These are phyloP conservation scores for Auriscalpium microsporum DNA, from an alignment of 768 basidiomycete species.

Conservation along the genomic window DNA sequence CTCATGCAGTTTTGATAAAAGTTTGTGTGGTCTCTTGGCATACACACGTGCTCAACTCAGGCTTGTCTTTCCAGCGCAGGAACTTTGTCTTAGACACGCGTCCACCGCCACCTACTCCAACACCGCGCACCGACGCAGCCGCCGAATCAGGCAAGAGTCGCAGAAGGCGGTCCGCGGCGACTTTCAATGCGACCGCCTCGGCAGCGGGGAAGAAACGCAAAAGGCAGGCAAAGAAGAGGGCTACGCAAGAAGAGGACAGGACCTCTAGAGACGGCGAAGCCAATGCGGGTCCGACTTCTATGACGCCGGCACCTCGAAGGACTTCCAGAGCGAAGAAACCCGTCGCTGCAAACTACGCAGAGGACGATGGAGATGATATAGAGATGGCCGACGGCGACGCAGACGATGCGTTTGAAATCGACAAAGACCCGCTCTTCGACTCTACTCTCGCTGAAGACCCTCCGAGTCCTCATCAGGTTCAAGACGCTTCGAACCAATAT, in stretches of 20 bases:
- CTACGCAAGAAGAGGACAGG: neutral
- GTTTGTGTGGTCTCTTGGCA: conserved; percentile 27
- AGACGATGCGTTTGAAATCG: conserved; percentile 6
- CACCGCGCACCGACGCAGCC: neutral
- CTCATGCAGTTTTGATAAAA: conserved; percentile 77
- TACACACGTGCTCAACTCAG: neutral
- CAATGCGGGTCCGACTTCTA: neutral
- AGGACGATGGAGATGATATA: conserved; percentile 10
- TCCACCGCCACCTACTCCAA: conserved; percentile 16
- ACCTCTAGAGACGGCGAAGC: neutral
- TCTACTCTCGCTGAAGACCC: neutral
- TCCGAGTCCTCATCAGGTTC: neutral
- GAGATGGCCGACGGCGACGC: conserved; percentile 14
- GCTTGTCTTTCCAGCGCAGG: conserved; percentile 28
- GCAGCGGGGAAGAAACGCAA: neutral
- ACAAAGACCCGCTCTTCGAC: neutral
- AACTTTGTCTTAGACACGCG: conserved; percentile 25
- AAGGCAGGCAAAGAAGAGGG: neutral
- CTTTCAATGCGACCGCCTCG: conserved; percentile 5
- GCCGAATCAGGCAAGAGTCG: conserved; percentile 4
- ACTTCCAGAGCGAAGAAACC: conserved; percentile 25
- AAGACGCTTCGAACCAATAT: neutral
- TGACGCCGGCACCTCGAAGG: conserved; percentile 16
- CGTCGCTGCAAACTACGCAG: conserved; percentile 19
- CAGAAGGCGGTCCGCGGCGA: conserved; percentile 11